Evolutionary conservation across 352 stramenopile species (phyloP), one percentile per base, ranked within the genome.

Genomic region (Phytophthora ramorum): DNA sequence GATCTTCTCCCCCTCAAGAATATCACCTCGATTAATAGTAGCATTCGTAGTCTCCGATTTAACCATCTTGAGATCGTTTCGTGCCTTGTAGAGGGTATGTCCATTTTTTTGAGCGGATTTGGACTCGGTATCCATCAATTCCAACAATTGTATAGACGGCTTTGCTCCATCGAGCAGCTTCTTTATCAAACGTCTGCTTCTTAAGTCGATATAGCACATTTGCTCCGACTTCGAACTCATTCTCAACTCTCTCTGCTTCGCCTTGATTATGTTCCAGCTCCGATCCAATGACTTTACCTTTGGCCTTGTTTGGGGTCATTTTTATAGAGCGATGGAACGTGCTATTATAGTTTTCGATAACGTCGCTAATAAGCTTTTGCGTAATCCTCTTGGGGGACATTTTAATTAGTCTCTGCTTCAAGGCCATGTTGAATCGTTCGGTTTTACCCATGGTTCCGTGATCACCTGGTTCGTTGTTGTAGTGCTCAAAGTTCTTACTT

Each of bases 401-500:
- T 32, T 32, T 32, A 32, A 4, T 32, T 32, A 32, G 26, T 32
- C 26, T 32, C 26, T 32, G 26, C 26, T 32, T 32, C 7, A 32
- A 32, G 0, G 26, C 7, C 4, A 2, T 32, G 26, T 32, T 32
- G 4, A 32, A 32, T 32, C 26, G 26, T 7, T 32, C 26, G 4
- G 7, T 32, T 32, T 32, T 32, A 8, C 26, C 26, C 26, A 32
- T 32, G 4, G 26, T 32, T 8, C 4, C 26, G 4, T 32, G 26
- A 32, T 32, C 76, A 65, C 46, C 57, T 51, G 28, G 66, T 65
- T n/a, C 79, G 30, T 44, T 70, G 49, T 32, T 79, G 79, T 0
- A 38, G 32, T 38, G 32, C 3, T 38, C 32, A 16, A 38, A 16
- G 0, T 38, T 38, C 32, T 38, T 38, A 4, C 1, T 4, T 38